A percentile compares a stretch with the other conserved stretches of the same genome.
Evolutionary conservation across 2,329 filamentous ascomycete species (phyloP).

Genomic region (Cladosporium sp.): DNA sequence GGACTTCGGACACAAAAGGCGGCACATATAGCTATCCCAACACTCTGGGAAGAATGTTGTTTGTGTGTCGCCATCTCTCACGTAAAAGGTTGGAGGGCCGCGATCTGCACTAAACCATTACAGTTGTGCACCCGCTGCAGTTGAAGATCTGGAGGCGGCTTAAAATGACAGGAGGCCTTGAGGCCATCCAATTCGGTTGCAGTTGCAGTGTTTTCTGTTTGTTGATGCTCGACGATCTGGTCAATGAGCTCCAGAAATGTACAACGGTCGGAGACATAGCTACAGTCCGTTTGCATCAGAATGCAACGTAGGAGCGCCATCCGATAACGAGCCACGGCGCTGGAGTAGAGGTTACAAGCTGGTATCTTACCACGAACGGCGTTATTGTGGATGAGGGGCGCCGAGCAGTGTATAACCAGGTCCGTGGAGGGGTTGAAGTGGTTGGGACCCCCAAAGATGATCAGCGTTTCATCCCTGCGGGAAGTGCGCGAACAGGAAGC

Average conservation of each 20-base stretch:
- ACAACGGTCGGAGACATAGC: background rate
- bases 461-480: constrained; percentile 17
- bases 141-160: background rate
- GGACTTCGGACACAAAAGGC: background rate
- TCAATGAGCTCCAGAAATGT: background rate
- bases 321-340: constrained; percentile 1
- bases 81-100: background rate
- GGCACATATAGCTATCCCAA: background rate
- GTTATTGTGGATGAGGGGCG: constrained; percentile 10
- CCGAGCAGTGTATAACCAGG: background rate
- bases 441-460: constrained; percentile 8
- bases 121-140: background rate
- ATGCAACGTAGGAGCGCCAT: background rate
- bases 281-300: background rate
- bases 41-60: background rate
- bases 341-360: background rate
- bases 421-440: background rate
- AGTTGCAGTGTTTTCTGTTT: background rate
- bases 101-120: background rate
- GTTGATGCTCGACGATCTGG: background rate
- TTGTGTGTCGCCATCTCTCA: background rate
- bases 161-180: background rate
- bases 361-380: constrained; percentile 1
- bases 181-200: background rate
- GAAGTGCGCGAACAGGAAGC: background rate